phyloP scores from a whole-genome alignment of 2,329 filamentous ascomycete genomes.

The Neofusicoccum sp. region DNA sequence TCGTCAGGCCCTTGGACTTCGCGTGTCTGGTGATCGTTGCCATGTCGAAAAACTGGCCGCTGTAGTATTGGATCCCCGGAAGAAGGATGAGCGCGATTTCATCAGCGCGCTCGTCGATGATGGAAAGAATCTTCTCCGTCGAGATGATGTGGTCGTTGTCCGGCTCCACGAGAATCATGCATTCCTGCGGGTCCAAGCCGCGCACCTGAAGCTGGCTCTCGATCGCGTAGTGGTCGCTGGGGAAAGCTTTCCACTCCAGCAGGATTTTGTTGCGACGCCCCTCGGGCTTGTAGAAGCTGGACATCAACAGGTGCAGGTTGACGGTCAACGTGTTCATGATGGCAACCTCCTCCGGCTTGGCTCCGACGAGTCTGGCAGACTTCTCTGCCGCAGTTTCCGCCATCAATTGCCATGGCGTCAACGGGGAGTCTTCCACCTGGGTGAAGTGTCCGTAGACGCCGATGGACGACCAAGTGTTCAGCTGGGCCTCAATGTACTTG shows the following conservation, averaged over 20 bases:
- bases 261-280: slow-evolving; percentile 21
- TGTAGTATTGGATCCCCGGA: slow-evolving; percentile 24
- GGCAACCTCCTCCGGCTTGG: slow-evolving; percentile 21
- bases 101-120: slow-evolving; percentile 22
- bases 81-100: slow-evolving; percentile 22
- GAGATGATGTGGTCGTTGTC: slow-evolving; percentile 21
- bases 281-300: slow-evolving; percentile 22
- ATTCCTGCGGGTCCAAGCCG: slow-evolving; percentile 19
- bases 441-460: slow-evolving; percentile 23
- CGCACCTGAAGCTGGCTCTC: slow-evolving; percentile 23
- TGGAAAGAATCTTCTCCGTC: slow-evolving; percentile 21
- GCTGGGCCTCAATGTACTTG: slow-evolving; percentile 21
- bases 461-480: slow-evolving; percentile 22
- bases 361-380: slow-evolving; percentile 20
- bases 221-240: slow-evolving; percentile 23
- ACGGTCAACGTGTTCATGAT: slow-evolving; percentile 23
- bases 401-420: slow-evolving; percentile 21
- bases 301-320: slow-evolving; percentile 24
- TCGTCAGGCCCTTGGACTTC: slow-evolving; percentile 21
- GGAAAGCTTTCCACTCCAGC: slow-evolving; percentile 23
- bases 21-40: slow-evolving; percentile 22
- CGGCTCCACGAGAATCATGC: slow-evolving; percentile 22
- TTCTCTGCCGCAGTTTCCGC: slow-evolving; percentile 19
- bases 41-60: slow-evolving; percentile 24
- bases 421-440: slow-evolving; percentile 19